phyloP scores from a whole-genome alignment of 768 basidiomycete species.

The Mycena vulgaris region DNA sequence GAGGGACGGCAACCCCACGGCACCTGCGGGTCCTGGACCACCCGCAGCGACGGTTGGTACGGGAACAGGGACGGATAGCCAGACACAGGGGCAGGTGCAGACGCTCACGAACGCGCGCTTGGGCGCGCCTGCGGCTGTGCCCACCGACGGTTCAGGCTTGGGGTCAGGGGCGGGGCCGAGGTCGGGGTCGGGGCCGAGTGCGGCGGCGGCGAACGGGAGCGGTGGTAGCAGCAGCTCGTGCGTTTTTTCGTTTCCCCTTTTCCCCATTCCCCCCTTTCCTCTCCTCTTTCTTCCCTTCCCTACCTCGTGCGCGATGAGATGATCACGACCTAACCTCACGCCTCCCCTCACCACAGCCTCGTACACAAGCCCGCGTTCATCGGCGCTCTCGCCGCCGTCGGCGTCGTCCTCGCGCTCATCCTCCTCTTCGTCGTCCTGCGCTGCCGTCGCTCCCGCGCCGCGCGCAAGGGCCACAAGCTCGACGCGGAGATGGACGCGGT shows the following conservation, averaged over 20 bases:
- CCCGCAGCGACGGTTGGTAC: conserved; percentile 12
- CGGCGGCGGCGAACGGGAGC: conserved; percentile 10
- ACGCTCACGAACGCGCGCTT: background rate
- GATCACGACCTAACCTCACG: too few relatives aligned
- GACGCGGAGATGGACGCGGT: conserved; percentile 22
- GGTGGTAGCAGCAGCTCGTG: conserved; percentile 7
- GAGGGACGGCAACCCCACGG: conserved; percentile 4
- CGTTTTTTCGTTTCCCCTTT: conserved; percentile 16
- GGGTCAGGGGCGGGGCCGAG: background rate
- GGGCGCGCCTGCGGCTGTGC: conserved; percentile 12
- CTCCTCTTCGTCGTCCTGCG: conserved; percentile 13
- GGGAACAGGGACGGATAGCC: conserved; percentile 18
- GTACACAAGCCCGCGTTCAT: conserved; percentile 19
- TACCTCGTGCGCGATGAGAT: conserved; percentile 14
- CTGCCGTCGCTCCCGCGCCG: conserved; percentile 19
- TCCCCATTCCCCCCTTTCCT: conserved; percentile 12
- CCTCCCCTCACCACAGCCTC: conserved; percentile 16
- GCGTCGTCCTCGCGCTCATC: conserved; percentile 19
- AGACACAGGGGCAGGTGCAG: too few relatives aligned
- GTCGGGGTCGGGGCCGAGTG: conserved; percentile 6
- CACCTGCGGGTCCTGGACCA: conserved; percentile 2
- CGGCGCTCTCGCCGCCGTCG: conserved; percentile 15
- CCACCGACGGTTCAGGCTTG: conserved; percentile 10
- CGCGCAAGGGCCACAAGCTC: conserved; percentile 10
- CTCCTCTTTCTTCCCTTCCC: too few relatives aligned